Conservation (phyloP, 1,284 basidiomycete genomes). For the Ceratobasidium sp. region DNA sequence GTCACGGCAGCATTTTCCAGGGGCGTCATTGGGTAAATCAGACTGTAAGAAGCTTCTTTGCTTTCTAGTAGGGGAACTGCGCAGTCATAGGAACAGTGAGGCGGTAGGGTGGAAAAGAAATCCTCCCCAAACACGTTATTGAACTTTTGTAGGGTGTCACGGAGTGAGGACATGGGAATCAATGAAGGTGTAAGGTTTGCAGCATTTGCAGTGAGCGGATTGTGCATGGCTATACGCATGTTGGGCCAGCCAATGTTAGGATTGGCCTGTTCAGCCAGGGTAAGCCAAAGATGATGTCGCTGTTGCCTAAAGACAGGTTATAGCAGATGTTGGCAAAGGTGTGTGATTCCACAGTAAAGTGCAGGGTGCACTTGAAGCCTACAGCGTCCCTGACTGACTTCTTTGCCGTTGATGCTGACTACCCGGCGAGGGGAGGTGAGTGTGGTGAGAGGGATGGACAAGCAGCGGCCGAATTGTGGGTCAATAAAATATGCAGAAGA, state of each 20-base stretch:
- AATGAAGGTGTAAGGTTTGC: background rate
- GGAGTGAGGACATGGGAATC: background rate
- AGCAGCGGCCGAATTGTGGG: background rate
- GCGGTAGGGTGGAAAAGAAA: background rate
- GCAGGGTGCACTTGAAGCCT: background rate
- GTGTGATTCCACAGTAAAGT: background rate
- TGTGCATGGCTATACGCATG: background rate
- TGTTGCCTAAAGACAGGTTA: background rate
- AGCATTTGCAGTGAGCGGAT: background rate
- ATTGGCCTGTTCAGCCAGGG: background rate
- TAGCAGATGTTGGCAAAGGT: background rate
- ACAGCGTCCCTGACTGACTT: background rate
- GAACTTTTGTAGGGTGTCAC: background rate
- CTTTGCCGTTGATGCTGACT: background rate
- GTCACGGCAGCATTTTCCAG: no score
- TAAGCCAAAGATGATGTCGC: background rate
- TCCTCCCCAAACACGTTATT: no score
- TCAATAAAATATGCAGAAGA: background rate
- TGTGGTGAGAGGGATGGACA: background rate
- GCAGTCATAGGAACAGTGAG: background rate
- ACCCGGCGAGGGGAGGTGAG: background rate
- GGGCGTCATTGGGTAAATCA: background rate
- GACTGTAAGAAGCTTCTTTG: background rate
- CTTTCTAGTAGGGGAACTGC: background rate
- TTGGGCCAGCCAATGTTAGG: background rate